Evolutionary conservation across 106 monocot genomes (phyloP), one percentile per base, ranked within the genome.

Genomic region (Dendrobium catenatum): DNA sequence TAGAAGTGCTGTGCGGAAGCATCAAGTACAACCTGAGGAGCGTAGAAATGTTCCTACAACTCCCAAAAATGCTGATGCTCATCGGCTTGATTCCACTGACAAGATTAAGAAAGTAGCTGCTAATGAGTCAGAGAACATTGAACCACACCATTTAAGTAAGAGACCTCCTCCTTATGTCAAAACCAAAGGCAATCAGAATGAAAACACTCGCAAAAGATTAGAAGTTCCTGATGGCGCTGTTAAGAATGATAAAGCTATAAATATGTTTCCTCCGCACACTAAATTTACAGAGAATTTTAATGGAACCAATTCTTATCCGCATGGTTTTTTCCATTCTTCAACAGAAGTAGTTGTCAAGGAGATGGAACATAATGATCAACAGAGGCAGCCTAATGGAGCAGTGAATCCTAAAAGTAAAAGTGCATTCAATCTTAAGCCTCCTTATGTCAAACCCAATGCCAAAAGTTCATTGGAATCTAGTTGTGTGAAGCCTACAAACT

Each of bases 211-310:
- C 54, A 73, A 31, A 2, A 67, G 68, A 56, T 55, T 79, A 51
- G 27, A 79, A 54, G 73, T 33, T n/a, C 51, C 16, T 15, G 51
- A 51, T 2, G 79, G 11, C 24, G 68, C 79, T 74, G 84, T 70
- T 74, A 6, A 10, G 17, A 33, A 83, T 80, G 83, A 56, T 47
- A 87, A 85, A 56, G 42, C 47, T 47, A 31, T 55, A 9, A 81
- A 89, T 68, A 84, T 76, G 80, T 78, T 46, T 86, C 87, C 84
- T 87, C 76, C 87, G 6, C 78, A 88, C 77, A 83, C 85, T 31
- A 88, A 83, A 49, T 55, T 43, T 56, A 80, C 47, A 20, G 58
- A 76, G 24, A 13, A 66, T 79, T n/a, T 15, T 17, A 79, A 85
- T 49, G 84, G 79, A 66, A 6, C 54, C 55, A 59, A 31, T 3